phyloP scores from a whole-genome alignment of 163 green algal genomes.

The Coccomyxa subellipsoidea region DNA sequence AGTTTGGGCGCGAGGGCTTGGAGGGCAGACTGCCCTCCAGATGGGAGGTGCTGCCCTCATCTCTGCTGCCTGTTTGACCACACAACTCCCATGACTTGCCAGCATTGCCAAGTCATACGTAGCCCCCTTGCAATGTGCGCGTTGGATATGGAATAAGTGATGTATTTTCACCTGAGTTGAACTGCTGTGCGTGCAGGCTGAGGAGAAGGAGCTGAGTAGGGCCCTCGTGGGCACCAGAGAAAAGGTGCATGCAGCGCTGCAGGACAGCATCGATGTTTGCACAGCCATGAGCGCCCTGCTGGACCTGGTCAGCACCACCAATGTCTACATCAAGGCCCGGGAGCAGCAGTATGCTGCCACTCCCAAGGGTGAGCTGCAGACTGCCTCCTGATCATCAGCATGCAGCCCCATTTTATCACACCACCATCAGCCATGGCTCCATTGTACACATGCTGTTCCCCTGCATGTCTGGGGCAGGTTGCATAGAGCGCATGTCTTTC shows the following conservation, averaged over 20 bases:
- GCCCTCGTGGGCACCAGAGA: conserved; percentile 43
- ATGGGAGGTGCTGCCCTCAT: not conserved
- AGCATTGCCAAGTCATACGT: too few relatives aligned
- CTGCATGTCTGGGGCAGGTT: too few relatives aligned
- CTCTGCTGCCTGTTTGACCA: too few relatives aligned
- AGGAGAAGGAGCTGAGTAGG: conserved; percentile 58
- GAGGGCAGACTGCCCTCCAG: not conserved
- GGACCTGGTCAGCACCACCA: conserved; percentile 78
- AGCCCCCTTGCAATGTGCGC: too few relatives aligned
- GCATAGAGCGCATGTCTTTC: not conserved
- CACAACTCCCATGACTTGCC: too few relatives aligned
- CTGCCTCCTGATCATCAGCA: not conserved
- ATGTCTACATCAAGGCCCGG: conserved; percentile 70
- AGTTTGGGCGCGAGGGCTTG: not conserved
- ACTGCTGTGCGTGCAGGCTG: conserved; percentile 9
- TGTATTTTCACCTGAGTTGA: too few relatives aligned
- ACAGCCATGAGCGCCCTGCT: conserved; percentile 72
- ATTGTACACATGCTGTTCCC: too few relatives aligned
- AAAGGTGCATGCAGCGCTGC: conserved; percentile 71
- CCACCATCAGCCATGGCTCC: not conserved
- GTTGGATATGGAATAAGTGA: too few relatives aligned
- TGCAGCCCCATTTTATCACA: not conserved
- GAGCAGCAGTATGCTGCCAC: not conserved
- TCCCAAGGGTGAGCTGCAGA: not conserved
- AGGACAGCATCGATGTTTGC: conserved; percentile 92